These are phyloP conservation scores for Dissophora ornata DNA, from an alignment of 192 early-diverging fungal species.

Conservation along the genomic window DNA sequence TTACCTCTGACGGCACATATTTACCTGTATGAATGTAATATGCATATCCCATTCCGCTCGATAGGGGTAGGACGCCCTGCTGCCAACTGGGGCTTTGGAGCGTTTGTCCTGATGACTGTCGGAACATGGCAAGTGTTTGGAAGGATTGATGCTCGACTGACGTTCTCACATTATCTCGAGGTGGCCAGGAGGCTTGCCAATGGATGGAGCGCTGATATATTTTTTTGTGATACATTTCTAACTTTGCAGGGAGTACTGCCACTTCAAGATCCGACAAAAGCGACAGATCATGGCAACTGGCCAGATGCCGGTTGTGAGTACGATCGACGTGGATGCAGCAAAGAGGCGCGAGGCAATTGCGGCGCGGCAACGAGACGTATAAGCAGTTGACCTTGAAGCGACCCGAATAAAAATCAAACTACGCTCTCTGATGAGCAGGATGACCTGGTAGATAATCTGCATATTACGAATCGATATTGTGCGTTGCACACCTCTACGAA, in stretches of 20 bases:
- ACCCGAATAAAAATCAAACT: too few species aligned
- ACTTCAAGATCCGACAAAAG: conserved; percentile 45
- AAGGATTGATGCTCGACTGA: neutral
- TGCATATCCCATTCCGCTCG: neutral
- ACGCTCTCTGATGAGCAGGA: too few species aligned
- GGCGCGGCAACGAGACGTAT: conserved; percentile 38
- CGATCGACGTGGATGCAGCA: conserved; percentile 38
- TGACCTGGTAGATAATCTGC: too few species aligned
- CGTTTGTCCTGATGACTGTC: conserved; percentile 41
- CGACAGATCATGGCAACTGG: conserved; percentile 48
- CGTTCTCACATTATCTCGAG: too few species aligned
- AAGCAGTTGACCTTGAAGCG: too few species aligned
- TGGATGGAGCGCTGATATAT: too few species aligned
- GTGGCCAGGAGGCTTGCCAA: too few species aligned
- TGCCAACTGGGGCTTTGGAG: conserved; percentile 47
- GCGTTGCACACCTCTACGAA: too few species aligned
- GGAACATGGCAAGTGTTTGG: conserved; percentile 34
- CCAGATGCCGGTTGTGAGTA: conserved; percentile 48
- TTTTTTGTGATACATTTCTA: too few species aligned
- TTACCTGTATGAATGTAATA: too few species aligned
- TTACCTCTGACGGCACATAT: too few species aligned
- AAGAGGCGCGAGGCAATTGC: conserved; percentile 44
- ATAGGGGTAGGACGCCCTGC: conserved; percentile 21
- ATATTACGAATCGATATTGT: too few species aligned
- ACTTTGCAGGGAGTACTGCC: conserved; percentile 43